Conservation (phyloP, 116 monocot species). For the Zostera marina region DNA sequence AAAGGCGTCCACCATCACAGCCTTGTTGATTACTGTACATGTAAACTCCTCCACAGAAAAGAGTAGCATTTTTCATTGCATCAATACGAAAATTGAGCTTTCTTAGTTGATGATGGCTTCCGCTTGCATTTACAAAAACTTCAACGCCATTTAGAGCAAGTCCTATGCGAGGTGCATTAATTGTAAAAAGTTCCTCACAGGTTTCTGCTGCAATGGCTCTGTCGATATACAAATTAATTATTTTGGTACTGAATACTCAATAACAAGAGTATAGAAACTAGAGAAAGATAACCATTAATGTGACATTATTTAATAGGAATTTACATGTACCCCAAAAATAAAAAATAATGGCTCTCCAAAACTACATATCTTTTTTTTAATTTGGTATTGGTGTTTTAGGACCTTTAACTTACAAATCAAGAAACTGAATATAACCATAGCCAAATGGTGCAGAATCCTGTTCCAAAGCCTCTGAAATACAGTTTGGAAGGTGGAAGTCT, state of each 20-base stretch:
- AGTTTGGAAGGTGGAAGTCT: conserved; percentile 66
- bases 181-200: conserved; percentile 94
- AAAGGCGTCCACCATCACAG: conserved; percentile 95
- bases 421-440: conserved; percentile 78
- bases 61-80: conserved; percentile 84
- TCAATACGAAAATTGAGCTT: conserved; percentile 94
- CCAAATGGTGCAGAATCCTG: conserved; percentile 79
- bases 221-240: conserved; percentile 5
- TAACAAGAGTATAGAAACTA: no score
- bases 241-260: no score
- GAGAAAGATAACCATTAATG: no score
- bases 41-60: conserved; percentile 81
- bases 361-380: neutral
- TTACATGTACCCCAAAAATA: neutral
- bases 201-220: conserved; percentile 94
- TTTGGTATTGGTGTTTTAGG: neutral
- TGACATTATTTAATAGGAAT: no score
- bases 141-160: conserved; percentile 91
- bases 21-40: conserved; percentile 98
- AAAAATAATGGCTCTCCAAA: neutral
- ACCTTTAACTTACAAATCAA: conserved; percentile 47
- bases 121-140: conserved; percentile 91
- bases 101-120: conserved; percentile 94
- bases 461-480: conserved; percentile 43
- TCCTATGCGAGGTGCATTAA: conserved; percentile 66